Evolutionary conservation across 2,329 filamentous ascomycete species (phyloP), one percentile per base, ranked within the genome.

Genomic region (Aureobasidium pullulans): DNA sequence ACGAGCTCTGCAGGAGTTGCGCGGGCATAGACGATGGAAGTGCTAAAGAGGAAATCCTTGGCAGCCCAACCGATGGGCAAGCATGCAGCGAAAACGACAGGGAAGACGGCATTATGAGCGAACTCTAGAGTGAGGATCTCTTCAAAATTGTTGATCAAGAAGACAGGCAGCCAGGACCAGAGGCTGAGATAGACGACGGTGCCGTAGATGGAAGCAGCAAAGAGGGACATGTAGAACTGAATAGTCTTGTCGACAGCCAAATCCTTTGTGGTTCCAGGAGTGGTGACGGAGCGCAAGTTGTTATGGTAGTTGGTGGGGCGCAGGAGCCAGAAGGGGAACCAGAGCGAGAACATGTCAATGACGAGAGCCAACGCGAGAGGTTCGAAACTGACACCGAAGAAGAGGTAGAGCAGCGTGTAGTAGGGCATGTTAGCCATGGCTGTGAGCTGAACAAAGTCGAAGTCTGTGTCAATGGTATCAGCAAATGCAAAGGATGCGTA

Each of bases 71-170:
- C 92, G 16, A 89, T 79, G 1, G 86, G 84, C 3, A 90, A 73
- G 49, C 89, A 78, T 8, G 81, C 78, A 42, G 81, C 71, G 39
- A 84, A 49, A 10, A 79, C 66, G 7, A 68, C 62, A 23, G 70
- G 47, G 6, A 74, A 82, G 1, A 81, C 82, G 10, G 86, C 82
- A 23, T 81, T 76, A 70, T 93, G 84, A 2, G 85, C 88, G 11
- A 81, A 79, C 62, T 83, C 81, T 50, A 96, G 77, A 32, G 84
- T 87, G 6, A 82, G 81, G 56, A 96, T 80, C 59, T 79, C 81
- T n/a, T 81, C 75, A 68, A 96, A 96, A 76, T 93, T 82, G 32
- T 84, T 76, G 54, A 91, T 82, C n/a, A 96, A 79, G 67, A 84
- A 84, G 28, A 77, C 73, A 6, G 90, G 89, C 15, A 96, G 80